Base-by-base conservation (phyloP, 208 protist genomes). In the Trypanosoma congolense region DNA sequence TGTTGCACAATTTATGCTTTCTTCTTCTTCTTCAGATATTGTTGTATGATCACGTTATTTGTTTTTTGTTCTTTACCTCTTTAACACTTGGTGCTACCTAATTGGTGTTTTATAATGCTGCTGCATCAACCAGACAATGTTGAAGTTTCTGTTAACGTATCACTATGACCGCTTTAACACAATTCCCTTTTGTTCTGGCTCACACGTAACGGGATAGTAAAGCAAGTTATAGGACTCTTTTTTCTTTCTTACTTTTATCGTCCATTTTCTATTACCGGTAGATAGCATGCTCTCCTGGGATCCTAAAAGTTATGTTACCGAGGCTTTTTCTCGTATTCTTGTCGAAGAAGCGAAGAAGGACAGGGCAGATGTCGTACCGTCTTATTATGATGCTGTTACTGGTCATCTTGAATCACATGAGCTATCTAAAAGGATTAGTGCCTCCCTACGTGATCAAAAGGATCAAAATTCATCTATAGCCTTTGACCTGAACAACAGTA, bases 241-340 rank as follows among this genome's bases (percentile, higher is more conserved):
- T 25, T 25, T 44, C 19, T 10, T 52, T 44, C 38, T 61, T 46
- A 31, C 21, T 52, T 48, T 61, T 28, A n/a, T 16, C 18, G 2
- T 51, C 19, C 24, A 47, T 26, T 18, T 65, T 6, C 22, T 40
- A 29, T 57, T 56, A 1, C 56, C 22, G 25, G 12, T 25, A 40
- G n/a, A 18, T 50, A 51, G 40, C 29, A 72, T 71, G 64, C 21
- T 57, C 6, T 61, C 43, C 2, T 77, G 64, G 70, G 59, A 77
- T 56, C 70, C 64, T 38, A 57, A 52, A 21, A 77, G 70, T 41
- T 77, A 72, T 56, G 50, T 77, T 30, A 40, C 63, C 9, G 57
- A 77, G 30, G 70, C 56, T 0, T 22, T 65, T n/a, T 65, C 59
- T 4, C 49, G 50, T 9, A n/a, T 41, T 25, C 56, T 72, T 24